Base-by-base conservation (phyloP, 768 basidiomycete genomes). In the Agaricus subrufescens region DNA sequence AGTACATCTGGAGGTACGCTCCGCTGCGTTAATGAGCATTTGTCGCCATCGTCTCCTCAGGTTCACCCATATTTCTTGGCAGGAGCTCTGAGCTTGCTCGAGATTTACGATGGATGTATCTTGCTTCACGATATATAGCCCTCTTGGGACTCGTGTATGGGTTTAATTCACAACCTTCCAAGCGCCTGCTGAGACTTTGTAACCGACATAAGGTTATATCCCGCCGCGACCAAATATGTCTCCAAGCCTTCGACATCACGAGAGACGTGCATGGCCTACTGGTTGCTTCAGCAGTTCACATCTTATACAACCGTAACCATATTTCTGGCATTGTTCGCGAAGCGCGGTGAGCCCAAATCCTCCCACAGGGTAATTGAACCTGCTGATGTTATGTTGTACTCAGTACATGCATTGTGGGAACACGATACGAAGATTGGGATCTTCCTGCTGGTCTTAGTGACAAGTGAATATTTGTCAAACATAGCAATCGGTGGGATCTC, bases 1-100 rank as follows among this genome's bases (percentile, higher is more conserved):
- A 31, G 5, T 48, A 45, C 29, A 10, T 56, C n/a, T 54, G 46
- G 52, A 40, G 37, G 59, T 57, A 34, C 14, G 52, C 14, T 44
- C 25, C 23, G 27, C 3, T 44, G 11, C 15, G 30, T 12, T 37
- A 9, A n/a, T 27, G 30, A 19, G 19, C 19, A 19, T 19, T 19
- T 19, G 19, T 19, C 19, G 19, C 19, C 19, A 19, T 19, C 19
- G 19, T 19, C 27, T 15, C 15, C 34, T 31, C 23, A 29, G 40
- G 8, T 25, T 29, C n/a, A 26, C 25, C 0, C 27, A 42, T n/a
- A 26, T 25, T 31, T 10, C 45, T 30, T 12, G 4, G 27, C 40
- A 59, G 58, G 12, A 37, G 12, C 9, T 19, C 53, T 45, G 26
- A 2, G 10, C 19, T 55, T 9, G 46, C 54, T 39, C n/a, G 40